A percentile compares a stretch with the other conserved stretches of the same genome.
Conservation (phyloP, 2,329 filamentous ascomycete species). For the Talaromyces islandicus region DNA sequence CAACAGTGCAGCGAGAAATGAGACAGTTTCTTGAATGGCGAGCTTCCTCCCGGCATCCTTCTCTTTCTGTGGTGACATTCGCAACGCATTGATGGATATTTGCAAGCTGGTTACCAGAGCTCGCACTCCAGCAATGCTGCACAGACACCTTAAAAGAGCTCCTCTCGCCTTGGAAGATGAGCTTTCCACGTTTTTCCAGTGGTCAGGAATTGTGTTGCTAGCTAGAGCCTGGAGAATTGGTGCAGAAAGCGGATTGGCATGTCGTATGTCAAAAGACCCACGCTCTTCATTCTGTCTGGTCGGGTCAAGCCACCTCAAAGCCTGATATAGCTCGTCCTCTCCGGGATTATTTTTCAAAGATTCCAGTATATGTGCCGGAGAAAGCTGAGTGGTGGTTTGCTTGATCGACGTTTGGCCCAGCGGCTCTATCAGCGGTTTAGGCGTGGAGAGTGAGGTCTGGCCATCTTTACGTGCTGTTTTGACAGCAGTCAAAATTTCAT, state of each 20-base stretch:
- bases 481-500: conserved; percentile 33
- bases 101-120: conserved; percentile 67
- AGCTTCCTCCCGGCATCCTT: conserved; percentile 29
- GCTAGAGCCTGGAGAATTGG: conserved; percentile 72
- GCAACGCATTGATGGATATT: conserved; percentile 43
- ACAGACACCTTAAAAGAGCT: conserved; percentile 58
- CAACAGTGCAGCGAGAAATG: conserved; percentile 37
- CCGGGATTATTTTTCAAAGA: conserved; percentile 36
- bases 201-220: conserved; percentile 69
- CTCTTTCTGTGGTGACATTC: conserved; percentile 19
- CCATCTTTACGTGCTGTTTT: conserved; percentile 24
- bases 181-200: conserved; percentile 61
- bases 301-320: conserved; percentile 32
- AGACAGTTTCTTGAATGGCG: conserved; percentile 29
- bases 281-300: conserved; percentile 17
- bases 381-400: conserved; percentile 4
- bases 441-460: conserved; percentile 7
- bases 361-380: conserved; percentile 28
- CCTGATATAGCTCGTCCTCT: conserved; percentile 22
- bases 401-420: not conserved
- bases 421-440: not conserved
- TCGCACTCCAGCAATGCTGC: conserved; percentile 70
- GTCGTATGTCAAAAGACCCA: conserved; percentile 50
- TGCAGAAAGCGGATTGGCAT: conserved; percentile 61
- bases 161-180: conserved; percentile 27